Base-by-base conservation (phyloP, 495 filamentous ascomycete genomes). In the Cladorrhinum samala region DNA sequence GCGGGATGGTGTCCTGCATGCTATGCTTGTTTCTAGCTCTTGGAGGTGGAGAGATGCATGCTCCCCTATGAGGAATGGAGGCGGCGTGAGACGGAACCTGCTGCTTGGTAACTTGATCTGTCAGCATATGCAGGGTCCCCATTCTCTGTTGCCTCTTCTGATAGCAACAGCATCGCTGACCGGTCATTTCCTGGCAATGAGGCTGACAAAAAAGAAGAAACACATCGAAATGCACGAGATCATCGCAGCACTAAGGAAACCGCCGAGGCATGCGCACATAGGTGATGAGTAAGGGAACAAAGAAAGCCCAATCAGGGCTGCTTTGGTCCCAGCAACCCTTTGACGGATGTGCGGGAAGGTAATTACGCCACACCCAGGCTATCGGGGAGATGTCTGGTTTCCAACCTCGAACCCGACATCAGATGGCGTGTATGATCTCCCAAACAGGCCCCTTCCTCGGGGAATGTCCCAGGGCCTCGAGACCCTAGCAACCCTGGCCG, bases 91-190 rank as follows among this genome's bases (percentile, higher is more conserved):
- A 9, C 9, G 45, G 45, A 47, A 47, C 45, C 45, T 33, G 21
- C 17, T 47, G 45, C 45, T 47, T 47, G 45, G 45, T 47, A 23
- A 47, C 45, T 25, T 24, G 9, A 47, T 47, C 45, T 4, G 45
- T 47, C 45, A 47, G 45, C 45, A 33, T 33, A 20, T 47, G 45
- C 45, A 47, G 45, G 45, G 16, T 16, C 45, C 24, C 24, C 9
- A 14, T 23, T 47, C 19, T 23, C n/a, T 47, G 11, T 23, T 27
- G 11, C 9, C 17, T 33, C 24, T 17, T 27, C 24, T 33, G 42
- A 45, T 33, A 33, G 11, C 27, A 33, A 33, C 27, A n/a, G 27
- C 11, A 33, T 33, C 27, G 27, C 11, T 33, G n/a, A n/a, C n/a
- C 11, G 27, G 11, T 33, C 27, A 33, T 33, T 33, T 33, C 27